Base-by-base conservation (phyloP, 1,284 basidiomycete genomes). In the Paramarasmius palmivorus region DNA sequence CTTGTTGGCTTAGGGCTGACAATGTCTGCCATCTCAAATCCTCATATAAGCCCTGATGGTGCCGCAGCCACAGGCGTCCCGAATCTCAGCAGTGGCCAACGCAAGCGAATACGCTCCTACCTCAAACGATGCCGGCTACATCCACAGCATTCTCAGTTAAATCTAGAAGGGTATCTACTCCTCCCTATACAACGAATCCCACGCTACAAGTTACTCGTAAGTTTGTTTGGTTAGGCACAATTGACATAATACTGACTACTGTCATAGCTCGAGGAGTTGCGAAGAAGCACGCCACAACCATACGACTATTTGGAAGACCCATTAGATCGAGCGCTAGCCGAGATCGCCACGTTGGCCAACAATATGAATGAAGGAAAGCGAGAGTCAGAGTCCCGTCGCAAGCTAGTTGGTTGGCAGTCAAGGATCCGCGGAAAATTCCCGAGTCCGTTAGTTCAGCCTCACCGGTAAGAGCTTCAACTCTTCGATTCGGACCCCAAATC, bases 281-380 rank as follows among this genome's bases (percentile, higher is more conserved):
- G 88, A 17, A 80, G 87, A 62, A 89, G 85, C 65, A 95, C 92
- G 8, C 91, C 93, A n/a, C 88, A 90, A 19, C 73, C 75, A 39
- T 80, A 82, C 55, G 83, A 88, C 44, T 83, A 78, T 65, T 79
- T 81, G 72, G 86, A 86, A 58, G 93, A 95, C 66, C 86, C 92
- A n/a, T 76, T 98, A 46, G 90, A 93, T 60, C 84, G 84, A 56
- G 94, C 95, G 1, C 72, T 96, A 51, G 75, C 82, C 22, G 92
- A 95, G 69, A 96, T 98, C 61, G 83, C 93, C 3, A 83, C 83
- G 7, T 73, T 98, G 47, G 94, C 95, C 6, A 92, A 86, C 51
- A 90, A 92, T 64, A 96, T 98, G 92, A 98, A 98, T 69, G 95
- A 98, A 73, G 92, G 93, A 59, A 97, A 97, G 71, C 86, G 95